phyloP scores from a whole-genome alignment of 345 rosid genomes.

The Clausena lansium region DNA sequence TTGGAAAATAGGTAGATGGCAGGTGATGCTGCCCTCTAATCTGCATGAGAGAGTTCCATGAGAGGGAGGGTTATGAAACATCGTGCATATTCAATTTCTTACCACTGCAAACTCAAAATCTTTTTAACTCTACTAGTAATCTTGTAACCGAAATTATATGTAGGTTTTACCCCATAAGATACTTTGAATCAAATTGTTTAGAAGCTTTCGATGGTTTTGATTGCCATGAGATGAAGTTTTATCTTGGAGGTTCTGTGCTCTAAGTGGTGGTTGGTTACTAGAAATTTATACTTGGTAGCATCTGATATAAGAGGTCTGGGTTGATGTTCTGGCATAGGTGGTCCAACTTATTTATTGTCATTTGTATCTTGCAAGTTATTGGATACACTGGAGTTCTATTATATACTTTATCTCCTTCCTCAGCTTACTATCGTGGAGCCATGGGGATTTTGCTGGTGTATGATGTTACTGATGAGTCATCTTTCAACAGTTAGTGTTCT shows the following conservation, averaged over 20 bases:
- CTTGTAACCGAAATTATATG: neutral
- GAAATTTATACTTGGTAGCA: neutral
- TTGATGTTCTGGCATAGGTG: neutral
- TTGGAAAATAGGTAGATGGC: neutral
- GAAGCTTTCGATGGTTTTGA: slow-evolving; percentile 10
- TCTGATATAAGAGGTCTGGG: neutral
- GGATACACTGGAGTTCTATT: slow-evolving; percentile 8
- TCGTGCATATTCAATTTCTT: neutral
- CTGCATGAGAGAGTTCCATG: neutral
- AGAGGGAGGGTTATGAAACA: neutral
- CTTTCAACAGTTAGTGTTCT: slow-evolving; percentile 60
- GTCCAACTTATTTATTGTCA: neutral
- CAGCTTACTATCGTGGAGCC: slow-evolving; percentile 85
- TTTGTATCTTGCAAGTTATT: slow-evolving; percentile 1
- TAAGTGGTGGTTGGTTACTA: neutral
- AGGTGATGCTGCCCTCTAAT: neutral
- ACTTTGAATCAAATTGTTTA: neutral
- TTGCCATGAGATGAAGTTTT: neutral
- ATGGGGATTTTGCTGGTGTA: slow-evolving; percentile 84
- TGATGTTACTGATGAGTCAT: slow-evolving; percentile 81
- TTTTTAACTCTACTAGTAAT: neutral
- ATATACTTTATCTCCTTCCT: slow-evolving; percentile 11
- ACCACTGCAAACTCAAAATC: slow-evolving; percentile 1
- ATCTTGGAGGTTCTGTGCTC: neutral
- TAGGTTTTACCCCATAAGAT: neutral